Percentiles rank a stretch among this genome's conserved stretches.
phyloP scores from a whole-genome alignment of 1,139 yeast genomes.

The Lizanozyma gosingica region DNA sequence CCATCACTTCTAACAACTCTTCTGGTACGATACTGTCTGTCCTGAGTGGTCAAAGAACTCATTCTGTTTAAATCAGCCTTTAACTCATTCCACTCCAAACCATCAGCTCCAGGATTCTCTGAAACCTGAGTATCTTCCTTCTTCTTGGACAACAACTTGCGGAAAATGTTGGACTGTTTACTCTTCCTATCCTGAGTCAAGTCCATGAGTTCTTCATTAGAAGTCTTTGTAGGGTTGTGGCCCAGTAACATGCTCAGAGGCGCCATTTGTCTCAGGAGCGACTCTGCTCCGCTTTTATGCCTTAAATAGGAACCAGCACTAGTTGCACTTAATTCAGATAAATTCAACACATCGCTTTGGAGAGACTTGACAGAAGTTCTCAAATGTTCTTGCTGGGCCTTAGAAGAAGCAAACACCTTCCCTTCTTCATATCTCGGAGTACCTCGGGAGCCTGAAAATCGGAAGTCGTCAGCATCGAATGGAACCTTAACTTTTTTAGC shows the following conservation, averaged over 20 bases:
- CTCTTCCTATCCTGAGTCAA: slow-evolving; percentile 38
- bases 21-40: slow-evolving; percentile 60
- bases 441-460: slow-evolving; percentile 18
- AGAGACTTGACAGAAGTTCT: slow-evolving; percentile 34
- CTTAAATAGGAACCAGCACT: slow-evolving; percentile 81
- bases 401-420: slow-evolving; percentile 16
- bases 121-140: slow-evolving; percentile 12
- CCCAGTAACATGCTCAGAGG: not conserved
- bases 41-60: slow-evolving; percentile 61
- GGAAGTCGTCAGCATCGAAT: slow-evolving; percentile 33
- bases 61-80: slow-evolving; percentile 62
- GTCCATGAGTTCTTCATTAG: slow-evolving; percentile 26
- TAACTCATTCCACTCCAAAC: slow-evolving; percentile 33
- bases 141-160: slow-evolving; percentile 37
- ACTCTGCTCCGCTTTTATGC: slow-evolving; percentile 45
- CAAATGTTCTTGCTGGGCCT: slow-evolving; percentile 23
- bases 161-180: slow-evolving; percentile 44
- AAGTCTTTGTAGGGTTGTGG: slow-evolving; percentile 1
- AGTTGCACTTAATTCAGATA: slow-evolving; percentile 73
- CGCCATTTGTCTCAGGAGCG: not conserved
- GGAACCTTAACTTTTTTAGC: slow-evolving; percentile 13
- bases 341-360: slow-evolving; percentile 40
- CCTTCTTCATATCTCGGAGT: slow-evolving; percentile 21
- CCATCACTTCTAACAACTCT: slow-evolving; percentile 63
- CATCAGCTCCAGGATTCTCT: slow-evolving; percentile 16